Evolutionary conservation across 2,329 filamentous ascomycete species (phyloP).

Genomic region (Fusarium nelsonii): DNA sequence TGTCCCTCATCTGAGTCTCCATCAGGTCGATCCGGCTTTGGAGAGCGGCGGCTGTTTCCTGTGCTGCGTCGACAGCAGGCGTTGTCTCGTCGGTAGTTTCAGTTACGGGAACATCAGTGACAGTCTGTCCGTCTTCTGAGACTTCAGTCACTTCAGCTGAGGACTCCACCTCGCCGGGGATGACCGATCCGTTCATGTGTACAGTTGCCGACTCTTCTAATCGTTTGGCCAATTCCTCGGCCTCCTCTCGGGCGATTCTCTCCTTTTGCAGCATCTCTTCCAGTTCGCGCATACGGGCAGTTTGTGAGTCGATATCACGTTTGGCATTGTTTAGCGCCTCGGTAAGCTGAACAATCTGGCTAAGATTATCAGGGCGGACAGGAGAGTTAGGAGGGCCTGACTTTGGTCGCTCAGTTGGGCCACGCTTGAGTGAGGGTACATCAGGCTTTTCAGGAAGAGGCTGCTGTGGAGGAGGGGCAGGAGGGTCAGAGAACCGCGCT

Average conservation of each 20-base stretch:
- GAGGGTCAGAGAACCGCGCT: conserved; percentile 89
- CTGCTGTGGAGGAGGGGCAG: conserved; percentile 92
- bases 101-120: conserved; percentile 38
- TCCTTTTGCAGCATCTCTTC: conserved; percentile 82
- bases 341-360: conserved; percentile 85
- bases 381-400: conserved; percentile 67
- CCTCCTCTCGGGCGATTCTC: conserved; percentile 81
- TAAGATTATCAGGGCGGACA: conserved; percentile 69
- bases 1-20: conserved; percentile 81
- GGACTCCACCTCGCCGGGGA: conserved; percentile 39
- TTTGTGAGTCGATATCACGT: conserved; percentile 88
- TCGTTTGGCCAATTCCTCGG: conserved; percentile 83
- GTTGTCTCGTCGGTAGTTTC: conserved; percentile 53
- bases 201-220: conserved; percentile 68
- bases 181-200: conserved; percentile 49
- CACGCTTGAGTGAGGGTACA: conserved; percentile 78
- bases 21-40: conserved; percentile 82
- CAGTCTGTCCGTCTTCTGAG: conserved; percentile 37
- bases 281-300: conserved; percentile 80
- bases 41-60: conserved; percentile 49
- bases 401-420: conserved; percentile 80
- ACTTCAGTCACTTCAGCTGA: conserved; percentile 19
- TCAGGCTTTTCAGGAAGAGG: conserved; percentile 95
- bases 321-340: conserved; percentile 87
- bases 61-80: conserved; percentile 54